Percentiles rank a stretch among this genome's conserved stretches.
Conservation (phyloP, 2,329 filamentous ascomycete genomes). For the Microascus cirrosus region DNA sequence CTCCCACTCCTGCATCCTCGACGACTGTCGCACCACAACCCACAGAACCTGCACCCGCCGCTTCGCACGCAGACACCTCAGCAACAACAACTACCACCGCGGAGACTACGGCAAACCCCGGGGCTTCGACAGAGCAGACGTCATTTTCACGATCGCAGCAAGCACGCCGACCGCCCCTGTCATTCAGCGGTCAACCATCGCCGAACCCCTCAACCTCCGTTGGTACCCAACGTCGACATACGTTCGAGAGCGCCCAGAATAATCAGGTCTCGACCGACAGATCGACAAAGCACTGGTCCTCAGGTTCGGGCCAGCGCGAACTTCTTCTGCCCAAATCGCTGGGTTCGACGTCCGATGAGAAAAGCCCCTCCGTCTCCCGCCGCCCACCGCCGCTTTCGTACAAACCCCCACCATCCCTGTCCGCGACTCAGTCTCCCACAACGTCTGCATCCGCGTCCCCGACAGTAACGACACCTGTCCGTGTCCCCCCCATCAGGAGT, state of each 20-base stretch:
- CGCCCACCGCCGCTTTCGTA: conserved; percentile 32
- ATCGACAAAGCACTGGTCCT: conserved; percentile 17
- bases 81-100: not conserved
- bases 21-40: not conserved
- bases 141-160: not conserved
- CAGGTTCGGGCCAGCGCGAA: conserved; percentile 32
- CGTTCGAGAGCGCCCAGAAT: conserved; percentile 5
- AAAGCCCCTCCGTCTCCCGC: conserved; percentile 19
- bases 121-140: not conserved
- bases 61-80: not conserved
- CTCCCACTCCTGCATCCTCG: conserved; percentile 12
- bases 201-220: not conserved
- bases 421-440: conserved; percentile 13
- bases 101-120: not conserved
- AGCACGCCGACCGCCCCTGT: not conserved
- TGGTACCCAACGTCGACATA: conserved; percentile 7
- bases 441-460: conserved; percentile 7
- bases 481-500: conserved; percentile 42
- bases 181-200: not conserved
- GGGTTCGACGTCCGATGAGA: conserved; percentile 33
- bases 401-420: conserved; percentile 19
- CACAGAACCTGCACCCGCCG: not conserved
- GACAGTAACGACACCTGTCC: conserved; percentile 20
- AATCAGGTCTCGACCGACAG: conserved; percentile 13
- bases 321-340: conserved; percentile 33